Evolutionary conservation across 129 eudicot species (phyloP).

Genomic region (Artemisia argyi): DNA sequence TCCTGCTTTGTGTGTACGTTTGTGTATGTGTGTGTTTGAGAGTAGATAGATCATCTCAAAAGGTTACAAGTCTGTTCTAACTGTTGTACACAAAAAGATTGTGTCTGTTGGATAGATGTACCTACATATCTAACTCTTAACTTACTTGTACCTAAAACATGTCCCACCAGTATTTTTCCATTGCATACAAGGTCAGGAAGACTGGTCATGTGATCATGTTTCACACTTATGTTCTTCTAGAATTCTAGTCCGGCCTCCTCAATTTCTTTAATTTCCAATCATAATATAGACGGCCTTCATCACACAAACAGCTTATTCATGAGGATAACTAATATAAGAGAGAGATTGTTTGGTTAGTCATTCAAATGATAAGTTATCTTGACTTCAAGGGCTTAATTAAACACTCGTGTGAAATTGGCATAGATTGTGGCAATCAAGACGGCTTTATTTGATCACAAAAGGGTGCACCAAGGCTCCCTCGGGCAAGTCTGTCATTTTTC

Average conservation of each 20-base stretch:
- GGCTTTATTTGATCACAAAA: too few species aligned
- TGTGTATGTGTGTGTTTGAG: neutral
- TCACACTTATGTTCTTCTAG: slow-evolving; percentile 21
- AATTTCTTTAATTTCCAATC: slow-evolving; percentile 7
- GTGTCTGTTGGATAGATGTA: slow-evolving; percentile 24
- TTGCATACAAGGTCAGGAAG: slow-evolving; percentile 7
- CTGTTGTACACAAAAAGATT: slow-evolving; percentile 17
- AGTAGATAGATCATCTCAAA: slow-evolving; percentile 9
- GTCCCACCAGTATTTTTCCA: slow-evolving; percentile 21
- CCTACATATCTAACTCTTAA: slow-evolving; percentile 34
- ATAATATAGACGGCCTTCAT: neutral
- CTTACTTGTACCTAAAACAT: slow-evolving; percentile 24
- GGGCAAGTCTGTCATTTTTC: too few species aligned
- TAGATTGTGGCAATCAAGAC: too few species aligned
- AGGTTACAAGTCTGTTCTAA: slow-evolving; percentile 18
- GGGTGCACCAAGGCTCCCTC: too few species aligned
- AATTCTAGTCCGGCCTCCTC: neutral
- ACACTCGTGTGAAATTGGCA: too few species aligned
- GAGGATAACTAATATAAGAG: too few species aligned
- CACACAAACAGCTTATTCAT: too few species aligned
- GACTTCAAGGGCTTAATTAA: too few species aligned
- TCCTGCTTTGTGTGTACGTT: neutral
- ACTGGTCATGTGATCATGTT: slow-evolving; percentile 13
- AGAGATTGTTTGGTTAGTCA: too few species aligned
- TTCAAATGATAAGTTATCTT: too few species aligned